Conservation (phyloP, 1,139 yeast genomes). For the Eremothecium gossypii region DNA sequence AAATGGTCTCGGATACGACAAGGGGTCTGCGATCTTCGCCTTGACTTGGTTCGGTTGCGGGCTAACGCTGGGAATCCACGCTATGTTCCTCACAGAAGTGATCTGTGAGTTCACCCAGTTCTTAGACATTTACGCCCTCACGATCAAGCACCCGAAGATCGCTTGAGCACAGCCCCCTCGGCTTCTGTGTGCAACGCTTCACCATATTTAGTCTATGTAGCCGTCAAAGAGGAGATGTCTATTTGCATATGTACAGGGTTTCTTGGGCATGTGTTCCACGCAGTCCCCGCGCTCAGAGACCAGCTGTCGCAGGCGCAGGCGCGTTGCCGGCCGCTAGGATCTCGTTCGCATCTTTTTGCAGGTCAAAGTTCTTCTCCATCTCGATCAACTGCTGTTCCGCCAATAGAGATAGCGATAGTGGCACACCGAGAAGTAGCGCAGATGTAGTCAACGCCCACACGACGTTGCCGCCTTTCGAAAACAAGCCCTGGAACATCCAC, state of each 20-base stretch:
- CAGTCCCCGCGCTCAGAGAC: too few species aligned
- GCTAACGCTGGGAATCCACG: slow-evolving; percentile 63
- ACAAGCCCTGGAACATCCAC: slow-evolving; percentile 37
- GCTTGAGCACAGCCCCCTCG: neutral
- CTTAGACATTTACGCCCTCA: slow-evolving; percentile 76
- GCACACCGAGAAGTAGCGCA: slow-evolving; percentile 82
- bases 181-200: too few species aligned
- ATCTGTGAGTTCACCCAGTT: slow-evolving; percentile 73
- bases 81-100: slow-evolving; percentile 71
- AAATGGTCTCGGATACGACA: slow-evolving; percentile 34
- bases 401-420: slow-evolving; percentile 78
- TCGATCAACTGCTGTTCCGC: slow-evolving; percentile 91
- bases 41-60: slow-evolving; percentile 72
- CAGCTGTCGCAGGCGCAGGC: slow-evolving; percentile 29
- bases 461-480: slow-evolving; percentile 58
- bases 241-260: too few species aligned
- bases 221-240: too few species aligned
- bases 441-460: slow-evolving; percentile 84
- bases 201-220: too few species aligned
- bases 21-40: slow-evolving; percentile 36
- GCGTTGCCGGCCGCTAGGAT: slow-evolving; percentile 71
- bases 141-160: slow-evolving; percentile 69
- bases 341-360: slow-evolving; percentile 79
- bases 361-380: slow-evolving; percentile 85
- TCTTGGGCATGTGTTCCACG: too few species aligned